A percentile compares a stretch with the other conserved stretches of the same genome.
phyloP scores from a whole-genome alignment of 1,139 yeast species.

The Scheffersomyces quercinus region DNA sequence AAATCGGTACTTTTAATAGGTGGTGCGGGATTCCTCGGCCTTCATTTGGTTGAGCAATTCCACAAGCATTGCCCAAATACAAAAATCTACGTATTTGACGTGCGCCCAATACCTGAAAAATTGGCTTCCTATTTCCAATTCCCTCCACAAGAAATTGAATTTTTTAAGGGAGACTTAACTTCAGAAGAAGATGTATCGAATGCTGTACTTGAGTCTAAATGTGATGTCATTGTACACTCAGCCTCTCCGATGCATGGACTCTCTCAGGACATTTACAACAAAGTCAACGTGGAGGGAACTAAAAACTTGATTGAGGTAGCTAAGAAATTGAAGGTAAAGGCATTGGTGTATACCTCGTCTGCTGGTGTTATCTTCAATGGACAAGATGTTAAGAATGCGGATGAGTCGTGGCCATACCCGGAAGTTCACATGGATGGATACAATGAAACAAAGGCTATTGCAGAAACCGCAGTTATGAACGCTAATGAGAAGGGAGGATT shows the following conservation, averaged over 20 bases:
- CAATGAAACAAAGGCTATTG: constrained; percentile 91
- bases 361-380: constrained; percentile 98
- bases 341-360: constrained; percentile 90
- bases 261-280: constrained; percentile 69
- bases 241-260: constrained; percentile 78
- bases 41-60: constrained; percentile 86
- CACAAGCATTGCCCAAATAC: constrained; percentile 67
- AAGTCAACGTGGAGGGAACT: constrained; percentile 92
- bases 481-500: constrained; percentile 64
- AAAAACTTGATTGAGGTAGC: constrained; percentile 69
- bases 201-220: constrained; percentile 61
- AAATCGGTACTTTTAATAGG: constrained; percentile 82
- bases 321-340: constrained; percentile 52
- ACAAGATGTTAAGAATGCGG: constrained; percentile 83
- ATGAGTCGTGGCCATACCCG: constrained; percentile 94
- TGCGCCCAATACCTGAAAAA: constrained; percentile 77
- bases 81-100: constrained; percentile 81
- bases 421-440: constrained; percentile 93
- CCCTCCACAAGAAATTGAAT: constrained; percentile 53
- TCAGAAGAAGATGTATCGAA: constrained; percentile 62
- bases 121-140: constrained; percentile 76
- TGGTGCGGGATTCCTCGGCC: constrained; percentile 93
- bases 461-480: constrained; percentile 77
- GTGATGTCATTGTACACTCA: constrained; percentile 86
- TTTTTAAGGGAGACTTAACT: constrained; percentile 85